Evolutionary conservation across 1,284 basidiomycete species (phyloP).

Genomic region (Meripilus lineatus): DNA sequence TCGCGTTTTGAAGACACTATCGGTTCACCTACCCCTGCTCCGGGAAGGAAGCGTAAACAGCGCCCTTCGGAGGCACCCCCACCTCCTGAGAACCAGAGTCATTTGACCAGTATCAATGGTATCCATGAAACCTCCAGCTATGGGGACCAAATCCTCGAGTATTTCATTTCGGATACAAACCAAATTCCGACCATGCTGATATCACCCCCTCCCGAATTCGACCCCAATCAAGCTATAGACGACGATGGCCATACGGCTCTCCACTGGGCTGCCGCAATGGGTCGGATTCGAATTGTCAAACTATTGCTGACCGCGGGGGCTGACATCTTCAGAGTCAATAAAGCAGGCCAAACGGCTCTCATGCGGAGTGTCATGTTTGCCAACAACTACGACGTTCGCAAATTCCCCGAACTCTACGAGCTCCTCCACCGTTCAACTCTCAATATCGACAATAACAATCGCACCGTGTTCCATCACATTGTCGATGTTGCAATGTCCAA

Average conservation of each 20-base stretch:
- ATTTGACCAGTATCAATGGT: slow-evolving; percentile 20
- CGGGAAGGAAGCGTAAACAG: slow-evolving; percentile 30
- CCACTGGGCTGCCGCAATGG: slow-evolving; percentile 99
- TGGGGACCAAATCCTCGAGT: slow-evolving; percentile 95
- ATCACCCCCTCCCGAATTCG: slow-evolving; percentile 87
- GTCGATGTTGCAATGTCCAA: slow-evolving; percentile 98
- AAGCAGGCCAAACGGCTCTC: slow-evolving; percentile 93
- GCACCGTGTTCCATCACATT: slow-evolving; percentile 98
- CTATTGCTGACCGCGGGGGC: slow-evolving; percentile 92
- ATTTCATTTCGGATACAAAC: slow-evolving; percentile 97
- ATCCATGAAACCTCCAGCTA: slow-evolving; percentile 56
- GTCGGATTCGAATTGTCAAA: slow-evolving; percentile 94
- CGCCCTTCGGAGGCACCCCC: too few relatives aligned
- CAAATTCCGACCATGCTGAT: slow-evolving; percentile 89
- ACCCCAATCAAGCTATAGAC: slow-evolving; percentile 96
- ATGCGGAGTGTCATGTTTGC: slow-evolving; percentile 99
- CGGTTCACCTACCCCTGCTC: slow-evolving; percentile 29
- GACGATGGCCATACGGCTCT: slow-evolving; percentile 97
- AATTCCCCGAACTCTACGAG: slow-evolving; percentile 98
- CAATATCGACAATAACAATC: slow-evolving; percentile 98
- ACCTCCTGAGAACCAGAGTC: too few relatives aligned
- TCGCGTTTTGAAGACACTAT: slow-evolving; percentile 37
- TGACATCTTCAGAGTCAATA: slow-evolving; percentile 97
- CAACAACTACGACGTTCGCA: slow-evolving; percentile 99
- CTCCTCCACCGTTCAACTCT: slow-evolving; percentile 95